Evolutionary conservation across 2,329 filamentous ascomycete species (phyloP).

Genomic region (Aspergillus clavatus): DNA sequence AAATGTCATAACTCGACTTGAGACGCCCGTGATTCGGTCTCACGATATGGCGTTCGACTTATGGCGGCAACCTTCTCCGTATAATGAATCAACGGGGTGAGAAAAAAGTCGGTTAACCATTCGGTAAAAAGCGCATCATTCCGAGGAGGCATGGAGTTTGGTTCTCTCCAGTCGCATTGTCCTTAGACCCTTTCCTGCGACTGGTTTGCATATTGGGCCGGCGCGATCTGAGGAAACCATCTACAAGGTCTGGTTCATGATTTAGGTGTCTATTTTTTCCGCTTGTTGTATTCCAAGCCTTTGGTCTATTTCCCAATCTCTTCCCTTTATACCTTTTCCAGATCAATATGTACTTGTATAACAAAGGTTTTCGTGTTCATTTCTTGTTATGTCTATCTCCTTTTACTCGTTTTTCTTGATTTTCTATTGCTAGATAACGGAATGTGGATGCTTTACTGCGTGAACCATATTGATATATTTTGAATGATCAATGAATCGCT

Average conservation of each 20-base stretch:
- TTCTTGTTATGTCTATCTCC: constrained; percentile 16
- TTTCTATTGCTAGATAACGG: constrained; percentile 28
- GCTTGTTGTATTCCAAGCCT: constrained; percentile 12
- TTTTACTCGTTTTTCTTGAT: constrained; percentile 6
- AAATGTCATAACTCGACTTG: constrained; percentile 3
- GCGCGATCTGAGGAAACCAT: constrained; percentile 9
- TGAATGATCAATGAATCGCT: no score
- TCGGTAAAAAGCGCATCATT: neutral
- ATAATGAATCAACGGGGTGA: neutral
- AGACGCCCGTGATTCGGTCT: neutral
- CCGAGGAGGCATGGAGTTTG: neutral
- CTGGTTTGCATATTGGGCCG: constrained; percentile 5
- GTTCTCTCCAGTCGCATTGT: neutral
- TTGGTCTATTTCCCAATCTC: constrained; percentile 10
- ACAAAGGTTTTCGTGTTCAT: constrained; percentile 17
- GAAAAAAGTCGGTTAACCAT: neutral
- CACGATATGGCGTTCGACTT: no score
- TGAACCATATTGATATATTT: neutral
- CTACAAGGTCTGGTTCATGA: constrained; percentile 7
- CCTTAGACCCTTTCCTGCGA: neutral
- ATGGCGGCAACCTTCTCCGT: neutral
- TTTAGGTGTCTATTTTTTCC: constrained; percentile 3
- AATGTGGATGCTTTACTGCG: constrained; percentile 17
- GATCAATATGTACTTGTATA: constrained; percentile 36
- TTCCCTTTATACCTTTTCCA: constrained; percentile 21